Evolutionary conservation across 2,329 filamentous ascomycete genomes (phyloP).

Genomic region (Colletotrichum tabaci): DNA sequence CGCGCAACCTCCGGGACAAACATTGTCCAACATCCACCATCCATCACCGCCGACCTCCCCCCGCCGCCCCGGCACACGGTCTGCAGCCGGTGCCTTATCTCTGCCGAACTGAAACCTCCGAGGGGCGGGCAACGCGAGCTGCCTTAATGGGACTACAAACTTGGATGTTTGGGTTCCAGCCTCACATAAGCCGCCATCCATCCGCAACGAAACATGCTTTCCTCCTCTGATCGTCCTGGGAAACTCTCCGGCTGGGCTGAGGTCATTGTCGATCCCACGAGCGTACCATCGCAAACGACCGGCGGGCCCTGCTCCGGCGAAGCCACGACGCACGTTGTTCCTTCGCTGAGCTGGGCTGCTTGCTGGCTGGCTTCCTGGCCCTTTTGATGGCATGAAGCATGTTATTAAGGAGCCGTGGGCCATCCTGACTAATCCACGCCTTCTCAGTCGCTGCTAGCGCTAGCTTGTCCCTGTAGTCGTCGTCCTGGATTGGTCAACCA

Average conservation of each 20-base stretch:
- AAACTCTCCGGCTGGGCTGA: slow-evolving; percentile 1
- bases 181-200: slow-evolving; percentile 6
- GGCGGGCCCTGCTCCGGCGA: slow-evolving; percentile 16
- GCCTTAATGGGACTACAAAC: not conserved
- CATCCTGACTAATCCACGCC: slow-evolving; percentile 35
- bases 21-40: slow-evolving; percentile 11
- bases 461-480: slow-evolving; percentile 19
- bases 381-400: slow-evolving; percentile 28
- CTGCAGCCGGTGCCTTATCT: slow-evolving; percentile 38
- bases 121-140: slow-evolving; percentile 23
- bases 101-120: slow-evolving; percentile 42
- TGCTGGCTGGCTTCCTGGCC: not conserved
- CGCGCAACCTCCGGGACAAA: slow-evolving; percentile 16
- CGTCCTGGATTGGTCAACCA: slow-evolving; percentile 22
- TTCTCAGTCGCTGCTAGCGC: slow-evolving; percentile 29
- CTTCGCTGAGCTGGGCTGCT: slow-evolving; percentile 1
- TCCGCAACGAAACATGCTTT: not conserved
- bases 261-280: slow-evolving; percentile 15
- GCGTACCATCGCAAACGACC: not conserved
- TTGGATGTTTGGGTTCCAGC: not conserved
- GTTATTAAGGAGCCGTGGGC: slow-evolving; percentile 27
- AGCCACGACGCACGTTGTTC: slow-evolving; percentile 17
- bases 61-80: slow-evolving; percentile 36
- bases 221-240: not conserved
- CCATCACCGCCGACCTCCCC: slow-evolving; percentile 23